phyloP scores from a whole-genome alignment of 1,284 basidiomycete species.

The Puccinia hordei region DNA sequence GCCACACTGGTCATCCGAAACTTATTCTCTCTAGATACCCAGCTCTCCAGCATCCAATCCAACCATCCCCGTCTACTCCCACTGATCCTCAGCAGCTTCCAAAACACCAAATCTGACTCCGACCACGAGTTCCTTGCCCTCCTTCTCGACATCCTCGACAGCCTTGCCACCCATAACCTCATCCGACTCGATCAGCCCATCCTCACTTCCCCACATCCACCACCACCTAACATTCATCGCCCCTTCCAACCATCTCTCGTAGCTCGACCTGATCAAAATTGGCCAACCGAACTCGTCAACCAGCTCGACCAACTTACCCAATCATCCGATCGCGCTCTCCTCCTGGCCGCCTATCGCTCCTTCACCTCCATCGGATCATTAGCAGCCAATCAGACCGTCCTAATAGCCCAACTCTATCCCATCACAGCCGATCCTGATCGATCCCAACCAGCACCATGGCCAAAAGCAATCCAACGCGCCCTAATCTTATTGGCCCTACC shows the following conservation, averaged over 20 bases:
- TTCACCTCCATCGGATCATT: constrained; percentile 11
- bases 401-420: neutral
- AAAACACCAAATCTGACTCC: neutral
- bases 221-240: neutral
- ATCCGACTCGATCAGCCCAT: constrained; percentile 23
- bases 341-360: constrained; percentile 30
- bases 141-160: constrained; percentile 73
- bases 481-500: constrained; percentile 32
- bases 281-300: constrained; percentile 9
- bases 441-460: neutral
- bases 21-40: constrained; percentile 15
- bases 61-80: constrained; percentile 3
- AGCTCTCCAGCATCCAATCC: neutral
- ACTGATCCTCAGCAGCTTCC: neutral
- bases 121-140: constrained; percentile 21
- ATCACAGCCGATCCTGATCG: neutral
- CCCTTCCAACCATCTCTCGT: neutral
- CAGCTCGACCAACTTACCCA: constrained; percentile 17
- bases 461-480: constrained; percentile 15
- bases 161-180: constrained; percentile 55
- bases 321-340: constrained; percentile 31
- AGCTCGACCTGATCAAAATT: neutral
- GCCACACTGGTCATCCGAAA: constrained; percentile 36
- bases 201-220: neutral
- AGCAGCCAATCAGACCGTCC: constrained; percentile 1